Evolutionary conservation across 495 filamentous ascomycete species (phyloP), one percentile per base, ranked within the genome.

Genomic region (Trichoderma virens): DNA sequence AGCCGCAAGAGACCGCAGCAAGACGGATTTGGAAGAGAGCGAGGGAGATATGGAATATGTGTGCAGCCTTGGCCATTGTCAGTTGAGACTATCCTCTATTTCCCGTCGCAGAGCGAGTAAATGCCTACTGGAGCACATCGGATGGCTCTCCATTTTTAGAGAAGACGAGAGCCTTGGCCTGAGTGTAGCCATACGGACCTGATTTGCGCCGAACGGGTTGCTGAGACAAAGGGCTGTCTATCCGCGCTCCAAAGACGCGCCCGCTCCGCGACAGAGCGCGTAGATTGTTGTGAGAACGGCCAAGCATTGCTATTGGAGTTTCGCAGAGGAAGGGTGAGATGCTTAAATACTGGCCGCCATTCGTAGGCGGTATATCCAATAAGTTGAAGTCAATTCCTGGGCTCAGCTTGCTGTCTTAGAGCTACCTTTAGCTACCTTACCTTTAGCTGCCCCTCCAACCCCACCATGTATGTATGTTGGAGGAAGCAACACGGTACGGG

Each of bases 111-210:
- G 34, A 38, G 61, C 32, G 31, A 30, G 28, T 35, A 62, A 14
- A 60, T 23, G 69, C 79, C 67, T 74, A 90, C 88, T 78, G 82
- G 38, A 98, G 79, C 5, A 93, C 91, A 74, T 92, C 87, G 62
- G 83, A 80, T 0, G 94, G 94, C 69, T 93, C 90, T 73, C 95
- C 94, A 72, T 93, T 88, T 70, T 87, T 82, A 59, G 85, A 85
- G 73, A 95, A 97, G 5, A 92, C 84, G 60, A 99, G 86, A 0
- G 92, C 85, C 80, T 96, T 95, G 64, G 95, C 88, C 77, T 98
- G 94, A n/a, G 89, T 93, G 78, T 98, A 98, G 66, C 95, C 95
- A 73, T 96, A 98, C 31, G 83, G 81, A 25, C 89, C 79, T 59
- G 79, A 81, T 47, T 75, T 76, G 72, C 70, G 67, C 18, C 63